Base-by-base conservation (phyloP, 495 filamentous ascomycete species). In the Neurospora intermedia region DNA sequence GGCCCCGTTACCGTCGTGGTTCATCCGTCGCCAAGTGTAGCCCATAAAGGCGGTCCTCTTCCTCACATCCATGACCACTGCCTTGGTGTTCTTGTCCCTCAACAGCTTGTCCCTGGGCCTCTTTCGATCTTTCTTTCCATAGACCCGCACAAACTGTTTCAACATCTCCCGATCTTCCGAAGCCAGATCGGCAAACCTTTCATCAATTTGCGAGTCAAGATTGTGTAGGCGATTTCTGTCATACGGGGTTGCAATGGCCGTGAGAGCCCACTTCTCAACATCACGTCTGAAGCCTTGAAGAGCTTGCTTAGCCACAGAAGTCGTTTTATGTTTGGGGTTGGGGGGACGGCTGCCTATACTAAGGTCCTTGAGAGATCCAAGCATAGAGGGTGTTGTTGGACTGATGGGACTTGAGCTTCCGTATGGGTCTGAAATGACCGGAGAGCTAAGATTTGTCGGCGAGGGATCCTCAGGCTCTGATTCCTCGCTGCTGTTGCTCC, bases 41-140 rank as follows among this genome's bases (percentile, higher is more conserved):
- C 95, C 94, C 70, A 94, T 79, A 81, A 97, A 97, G 2, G 93
- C 93, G 11, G 87, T 91, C 81, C 83, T 87, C 80, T 94, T 94
- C 73, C 95, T 87, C 71, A 94, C 86, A 72, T 94, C 91, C 76
- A 98, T 81, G 2, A 89, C 93, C 23, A 85, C 86, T 71, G 82
- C 84, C 13, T 87, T 88, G 3, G 90, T 85, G 16, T 84, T 80
- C 48, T 84, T 84, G 79, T 98, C 95, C 43, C 94, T 82, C 66
- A 98, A 81, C 71, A 97, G 81, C 77, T 89, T 89, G 76, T 98
- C 95, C 13, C 93, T 85, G 4, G 94, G 88, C 72, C 94, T 82
- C 79, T 91, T 92, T 20, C 71, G 73, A 8, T 78, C 78, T 43
- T 72, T 75, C 42, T 69, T 73, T 9, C 73, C 73, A 69, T 69